Conservation (phyloP, 176 grass and related monocot genomes). For the Raddia guianensis region DNA sequence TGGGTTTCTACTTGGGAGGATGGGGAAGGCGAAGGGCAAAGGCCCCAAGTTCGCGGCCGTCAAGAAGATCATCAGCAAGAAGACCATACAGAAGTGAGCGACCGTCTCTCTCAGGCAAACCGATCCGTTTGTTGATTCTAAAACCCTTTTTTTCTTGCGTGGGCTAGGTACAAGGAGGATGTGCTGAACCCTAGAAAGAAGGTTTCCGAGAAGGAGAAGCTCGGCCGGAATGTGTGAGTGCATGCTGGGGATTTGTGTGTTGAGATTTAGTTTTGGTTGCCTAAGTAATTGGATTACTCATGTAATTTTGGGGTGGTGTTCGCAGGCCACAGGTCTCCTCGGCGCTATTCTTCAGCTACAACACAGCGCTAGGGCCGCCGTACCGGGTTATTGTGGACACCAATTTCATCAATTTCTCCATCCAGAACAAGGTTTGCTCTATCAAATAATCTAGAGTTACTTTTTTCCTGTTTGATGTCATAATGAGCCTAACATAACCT, state of each 20-base stretch:
- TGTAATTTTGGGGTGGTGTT: conserved; percentile 15
- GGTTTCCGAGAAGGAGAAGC: conserved; percentile 67
- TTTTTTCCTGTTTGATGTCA: neutral
- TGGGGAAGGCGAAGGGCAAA: conserved; percentile 75
- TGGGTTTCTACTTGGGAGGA: conserved; percentile 7
- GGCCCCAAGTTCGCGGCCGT: conserved; percentile 68
- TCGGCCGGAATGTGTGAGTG: conserved; percentile 80
- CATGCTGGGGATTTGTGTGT: neutral
- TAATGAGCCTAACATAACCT: neutral
- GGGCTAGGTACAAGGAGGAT: conserved; percentile 63
- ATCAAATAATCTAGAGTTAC: neutral
- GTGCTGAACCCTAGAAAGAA: conserved; percentile 85
- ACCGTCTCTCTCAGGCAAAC: neutral
- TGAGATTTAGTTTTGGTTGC: neutral
- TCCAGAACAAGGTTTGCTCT: conserved; percentile 81
- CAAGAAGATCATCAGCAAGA: conserved; percentile 85
- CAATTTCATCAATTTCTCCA: conserved; percentile 99
- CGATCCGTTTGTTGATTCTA: neutral
- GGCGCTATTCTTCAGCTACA: conserved; percentile 90
- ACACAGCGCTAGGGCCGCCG: conserved; percentile 76
- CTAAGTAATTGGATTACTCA: neutral
- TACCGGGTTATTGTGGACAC: conserved; percentile 97
- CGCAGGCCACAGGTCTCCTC: conserved; percentile 64
- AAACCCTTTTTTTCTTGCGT: neutral
- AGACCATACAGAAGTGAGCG: conserved; percentile 73